A percentile compares a stretch with the other conserved stretches of the same genome.
phyloP scores from a whole-genome alignment of 768 basidiomycete genomes.

The Boletellus ananas region DNA sequence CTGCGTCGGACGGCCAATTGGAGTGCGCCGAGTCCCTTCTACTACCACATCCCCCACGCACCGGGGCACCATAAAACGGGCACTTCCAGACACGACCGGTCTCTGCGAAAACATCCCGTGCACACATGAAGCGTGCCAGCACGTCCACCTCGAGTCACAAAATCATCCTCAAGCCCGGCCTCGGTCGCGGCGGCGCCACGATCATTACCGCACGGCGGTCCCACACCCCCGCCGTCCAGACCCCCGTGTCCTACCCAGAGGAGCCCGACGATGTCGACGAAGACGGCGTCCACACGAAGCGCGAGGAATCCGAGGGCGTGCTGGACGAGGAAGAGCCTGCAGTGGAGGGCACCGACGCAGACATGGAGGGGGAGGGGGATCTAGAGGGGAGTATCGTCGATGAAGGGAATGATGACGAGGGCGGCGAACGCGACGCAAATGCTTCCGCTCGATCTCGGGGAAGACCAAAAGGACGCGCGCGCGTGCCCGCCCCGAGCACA shows the following conservation, averaged over 20 bases:
- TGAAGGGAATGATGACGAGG: conserved; percentile 31
- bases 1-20: too few species aligned
- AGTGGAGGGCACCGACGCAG: conserved; percentile 24
- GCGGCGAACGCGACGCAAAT: conserved; percentile 34
- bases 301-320: conserved; percentile 29
- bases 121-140: conserved; percentile 22
- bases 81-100: too few species aligned
- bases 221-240: conserved; percentile 18
- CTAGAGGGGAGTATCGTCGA: conserved; percentile 29
- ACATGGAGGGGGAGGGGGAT: conserved; percentile 28
- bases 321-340: conserved; percentile 31
- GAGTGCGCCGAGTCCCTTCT: too few species aligned
- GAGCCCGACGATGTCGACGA: conserved; percentile 23
- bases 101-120: not conserved
- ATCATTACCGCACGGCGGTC: conserved; percentile 24
- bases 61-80: too few species aligned
- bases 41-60: too few species aligned
- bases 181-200: conserved; percentile 25
- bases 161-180: conserved; percentile 41
- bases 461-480: conserved; percentile 37
- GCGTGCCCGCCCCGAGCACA: conserved; percentile 28
- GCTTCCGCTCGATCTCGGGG: conserved; percentile 34
- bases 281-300: conserved; percentile 26
- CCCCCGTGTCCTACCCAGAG: conserved; percentile 16
- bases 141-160: conserved; percentile 27